Evolutionary conservation across 1,139 yeast genomes (phyloP), one percentile per base, ranked within the genome.

Genomic region (Entelexis paramagnoliae): DNA sequence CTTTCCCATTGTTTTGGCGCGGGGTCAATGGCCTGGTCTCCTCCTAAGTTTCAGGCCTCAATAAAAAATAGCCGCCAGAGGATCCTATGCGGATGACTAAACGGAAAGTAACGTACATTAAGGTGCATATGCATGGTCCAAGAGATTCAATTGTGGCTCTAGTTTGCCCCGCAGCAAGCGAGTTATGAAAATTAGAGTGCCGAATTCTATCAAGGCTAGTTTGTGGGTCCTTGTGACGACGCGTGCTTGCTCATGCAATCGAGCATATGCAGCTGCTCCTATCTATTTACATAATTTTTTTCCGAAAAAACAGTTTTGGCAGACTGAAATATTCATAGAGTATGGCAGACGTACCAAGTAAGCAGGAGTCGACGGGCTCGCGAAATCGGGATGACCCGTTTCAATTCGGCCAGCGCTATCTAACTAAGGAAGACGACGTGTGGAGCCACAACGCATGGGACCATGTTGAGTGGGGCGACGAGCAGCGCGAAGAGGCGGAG

Each of bases 361-460:
- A 28, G 16, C 20, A 28, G 30, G 36, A 26, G 46, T 33, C 33
- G 3, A 24, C 9, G 5, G 40, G 22, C 10, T n/a, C 33, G 2
- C 19, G 48, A 5, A 51, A 53, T 29, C 49, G 91, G 56, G 97
- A 91, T 60, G 74, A 79, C 34, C 97, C 98, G 2, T 91, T 86
- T 67, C 81, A 82, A 17, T 91, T 91, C 67, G 98, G 99, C 6
- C 94, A 87, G 64, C 73, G 99, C 52, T 78, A 70, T 59, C 72
- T 91, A 55, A 76, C 76, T 6, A 78, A 81, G 47, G 80, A 82
- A 4, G 89, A 87, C 42, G 69, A 68, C 17, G 95, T 93, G 1
- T 91, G 95, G 80, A 77, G 78, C 58, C 95, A 85, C 65, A 91
- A 91, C 66, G 98, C 99, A 0, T 91, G 99, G 75, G 99, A 91